Base-by-base conservation (phyloP, 495 filamentous ascomycete species). In the Penicillium antarcticum region DNA sequence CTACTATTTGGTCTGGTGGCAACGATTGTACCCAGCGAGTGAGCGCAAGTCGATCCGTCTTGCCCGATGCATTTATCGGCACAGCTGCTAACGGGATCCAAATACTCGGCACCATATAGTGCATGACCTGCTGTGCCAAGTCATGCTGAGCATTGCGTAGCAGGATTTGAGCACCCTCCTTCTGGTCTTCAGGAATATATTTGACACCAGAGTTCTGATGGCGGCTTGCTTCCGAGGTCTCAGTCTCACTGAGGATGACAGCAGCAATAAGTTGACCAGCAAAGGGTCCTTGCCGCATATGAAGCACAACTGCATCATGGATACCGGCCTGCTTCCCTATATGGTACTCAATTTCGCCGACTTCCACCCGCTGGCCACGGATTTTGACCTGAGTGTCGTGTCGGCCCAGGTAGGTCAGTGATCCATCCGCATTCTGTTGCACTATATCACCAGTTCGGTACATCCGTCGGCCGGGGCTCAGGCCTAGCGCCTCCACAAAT, bases 331-430 rank as follows among this genome's bases (percentile, higher is more conserved):
- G n/a, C n/a, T n/a, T n/a, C n/a, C n/a, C n/a, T 10, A 68, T 48
- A 24, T 66, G 63, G 45, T 71, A 48, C 46, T 74, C 71, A 29
- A 72, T 64, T 43, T 74, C 75, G 0, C 67, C 71, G 5, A 75
- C 52, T 21, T 73, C 74, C 13, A 79, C 64, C 3, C 70, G 69
- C 23, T 69, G 67, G 13, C 62, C 73, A 48, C 62, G 68, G 29
- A 62, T 57, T 59, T 85, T 85, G 8, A 80, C 75, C 54, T 82
- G 79, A 11, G 72, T 72, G 48, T 85, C 81, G 38, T 75, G 74
- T 12, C 81, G 69, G 5, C 78, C 77, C 3, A 82, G 66, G 58
- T 80, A 82, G 17, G 69, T 52, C 16, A 83, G 59, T 1, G 65
- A 66, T 6, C 78, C 76, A 24, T 76, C 72, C 21, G 45, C 41